Evolutionary conservation across 108 stramenopile genomes (phyloP).

Genomic region (Schizochytrium sp.): DNA sequence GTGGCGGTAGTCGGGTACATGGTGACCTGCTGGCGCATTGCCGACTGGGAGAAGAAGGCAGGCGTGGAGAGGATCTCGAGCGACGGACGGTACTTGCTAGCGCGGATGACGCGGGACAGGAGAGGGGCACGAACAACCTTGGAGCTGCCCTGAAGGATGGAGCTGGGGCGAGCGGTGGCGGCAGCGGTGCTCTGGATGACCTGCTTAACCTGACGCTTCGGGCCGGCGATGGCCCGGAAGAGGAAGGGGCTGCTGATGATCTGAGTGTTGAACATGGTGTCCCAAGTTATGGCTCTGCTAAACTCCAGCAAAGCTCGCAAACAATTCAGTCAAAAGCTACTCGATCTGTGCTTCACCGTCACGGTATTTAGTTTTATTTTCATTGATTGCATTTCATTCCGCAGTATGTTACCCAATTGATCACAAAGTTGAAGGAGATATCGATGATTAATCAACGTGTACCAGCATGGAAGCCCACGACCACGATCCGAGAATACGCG

Average conservation of each 20-base stretch:
- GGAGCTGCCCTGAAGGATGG: constrained; percentile 39
- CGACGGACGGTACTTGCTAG: constrained; percentile 48
- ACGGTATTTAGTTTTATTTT: too few species aligned
- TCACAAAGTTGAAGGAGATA: too few species aligned
- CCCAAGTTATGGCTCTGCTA: too few species aligned
- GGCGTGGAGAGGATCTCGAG: constrained; percentile 57
- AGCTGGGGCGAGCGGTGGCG: background rate
- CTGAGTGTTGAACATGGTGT: constrained; percentile 48
- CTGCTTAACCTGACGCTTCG: constrained; percentile 55
- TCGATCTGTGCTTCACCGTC: too few species aligned
- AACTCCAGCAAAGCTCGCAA: too few species aligned
- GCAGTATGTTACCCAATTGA: too few species aligned
- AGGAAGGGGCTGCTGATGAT: constrained; percentile 37
- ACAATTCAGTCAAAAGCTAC: too few species aligned
- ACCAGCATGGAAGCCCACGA: too few species aligned
- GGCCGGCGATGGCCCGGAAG: constrained; percentile 34
- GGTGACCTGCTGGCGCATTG: constrained; percentile 20
- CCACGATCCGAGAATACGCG: too few species aligned
- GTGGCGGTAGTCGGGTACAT: constrained; percentile 48
- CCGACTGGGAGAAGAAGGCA: constrained; percentile 12
- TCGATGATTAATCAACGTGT: too few species aligned
- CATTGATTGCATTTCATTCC: too few species aligned
- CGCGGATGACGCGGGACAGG: constrained; percentile 21
- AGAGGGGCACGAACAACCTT: constrained; percentile 10
- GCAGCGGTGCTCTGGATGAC: constrained; percentile 1